Evolutionary conservation across 1,284 basidiomycete species (phyloP).

Genomic region (Malassezia equina): DNA sequence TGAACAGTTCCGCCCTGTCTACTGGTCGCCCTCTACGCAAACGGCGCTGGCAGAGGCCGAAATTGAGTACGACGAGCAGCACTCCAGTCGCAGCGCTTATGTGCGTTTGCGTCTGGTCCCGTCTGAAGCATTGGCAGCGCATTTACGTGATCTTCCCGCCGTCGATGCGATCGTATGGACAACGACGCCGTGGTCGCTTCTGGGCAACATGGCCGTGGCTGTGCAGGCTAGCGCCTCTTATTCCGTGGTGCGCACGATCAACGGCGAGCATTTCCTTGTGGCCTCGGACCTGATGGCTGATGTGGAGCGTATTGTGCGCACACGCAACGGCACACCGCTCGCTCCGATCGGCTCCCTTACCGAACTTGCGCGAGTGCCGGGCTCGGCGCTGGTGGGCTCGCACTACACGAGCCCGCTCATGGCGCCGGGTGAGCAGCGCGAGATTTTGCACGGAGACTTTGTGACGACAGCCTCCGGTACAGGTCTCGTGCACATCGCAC

Average conservation of each 20-base stretch:
- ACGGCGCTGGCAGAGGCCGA: slow-evolving; percentile 95
- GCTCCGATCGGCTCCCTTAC: slow-evolving; percentile 20
- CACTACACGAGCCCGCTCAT: slow-evolving; percentile 63
- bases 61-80: slow-evolving; percentile 77
- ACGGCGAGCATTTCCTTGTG: slow-evolving; percentile 55
- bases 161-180: slow-evolving; percentile 75
- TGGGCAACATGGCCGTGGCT: slow-evolving; percentile 89
- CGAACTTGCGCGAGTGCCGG: slow-evolving; percentile 19
- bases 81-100: slow-evolving; percentile 77
- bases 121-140: slow-evolving; percentile 19
- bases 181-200: slow-evolving; percentile 94
- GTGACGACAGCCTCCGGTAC: slow-evolving; percentile 86
- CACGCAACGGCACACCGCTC: neutral
- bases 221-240: slow-evolving; percentile 68
- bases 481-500: slow-evolving; percentile 88
- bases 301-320: slow-evolving; percentile 13
- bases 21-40: slow-evolving; percentile 87
- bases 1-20: slow-evolving; percentile 75
- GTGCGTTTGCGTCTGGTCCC: slow-evolving; percentile 59
- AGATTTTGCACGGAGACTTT: slow-evolving; percentile 55
- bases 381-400: slow-evolving; percentile 55
- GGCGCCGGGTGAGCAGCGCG: slow-evolving; percentile 46
- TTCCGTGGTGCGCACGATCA: slow-evolving; percentile 53
- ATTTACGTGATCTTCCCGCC: slow-evolving; percentile 44
- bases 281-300: slow-evolving; percentile 59